Conservation (phyloP, 257 asterid species). For the Solanum paucissectum region DNA sequence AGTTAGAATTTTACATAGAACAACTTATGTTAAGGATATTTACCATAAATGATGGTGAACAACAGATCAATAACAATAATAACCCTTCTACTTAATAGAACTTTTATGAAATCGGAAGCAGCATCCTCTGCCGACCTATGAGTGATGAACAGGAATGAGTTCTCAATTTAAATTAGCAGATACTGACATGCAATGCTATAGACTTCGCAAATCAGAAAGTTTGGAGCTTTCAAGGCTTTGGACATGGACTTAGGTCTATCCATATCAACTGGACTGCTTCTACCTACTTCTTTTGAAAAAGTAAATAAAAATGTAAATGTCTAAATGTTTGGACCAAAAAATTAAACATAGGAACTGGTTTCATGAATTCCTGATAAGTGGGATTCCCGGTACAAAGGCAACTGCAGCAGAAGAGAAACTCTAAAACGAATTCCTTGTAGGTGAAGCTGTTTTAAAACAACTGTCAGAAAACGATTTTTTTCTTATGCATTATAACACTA, state of each 20-base stretch:
- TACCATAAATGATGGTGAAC: background rate
- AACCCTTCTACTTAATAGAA: background rate
- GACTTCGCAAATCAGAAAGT: background rate
- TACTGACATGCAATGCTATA: background rate
- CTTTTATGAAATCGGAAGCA: background rate
- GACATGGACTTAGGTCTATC: background rate
- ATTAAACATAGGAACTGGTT: background rate
- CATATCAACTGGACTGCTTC: background rate
- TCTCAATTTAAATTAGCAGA: background rate
- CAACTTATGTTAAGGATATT: background rate
- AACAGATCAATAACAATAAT: background rate
- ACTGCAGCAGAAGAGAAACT: background rate
- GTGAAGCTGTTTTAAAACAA: background rate
- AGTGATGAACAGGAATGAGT: background rate
- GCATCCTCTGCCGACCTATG: background rate
- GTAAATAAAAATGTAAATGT: background rate
- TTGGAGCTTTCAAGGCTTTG: background rate
- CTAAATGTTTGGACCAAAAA: background rate
- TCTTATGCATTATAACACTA: background rate
- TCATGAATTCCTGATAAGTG: background rate
- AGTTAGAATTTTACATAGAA: background rate
- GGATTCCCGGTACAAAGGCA: background rate
- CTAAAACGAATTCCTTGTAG: background rate
- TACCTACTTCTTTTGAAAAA: background rate
- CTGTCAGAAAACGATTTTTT: background rate